These are phyloP conservation scores for Sporothrix euskadiensis DNA, from an alignment of 2,329 filamentous ascomycete genomes.

Conservation along the genomic window DNA sequence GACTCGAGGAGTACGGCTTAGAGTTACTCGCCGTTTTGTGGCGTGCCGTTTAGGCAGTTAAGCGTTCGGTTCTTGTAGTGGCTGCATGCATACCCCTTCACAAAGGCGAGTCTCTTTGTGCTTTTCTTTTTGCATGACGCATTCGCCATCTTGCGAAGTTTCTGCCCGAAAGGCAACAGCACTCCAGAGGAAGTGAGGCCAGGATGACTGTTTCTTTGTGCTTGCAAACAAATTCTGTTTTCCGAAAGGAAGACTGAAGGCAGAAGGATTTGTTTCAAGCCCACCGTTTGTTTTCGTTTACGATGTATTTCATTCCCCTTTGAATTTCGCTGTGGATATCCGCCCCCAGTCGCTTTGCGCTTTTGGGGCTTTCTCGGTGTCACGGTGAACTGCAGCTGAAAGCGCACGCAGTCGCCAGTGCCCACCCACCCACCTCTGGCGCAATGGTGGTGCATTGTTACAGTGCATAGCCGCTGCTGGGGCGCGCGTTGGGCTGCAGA, in stretches of 20 bases:
- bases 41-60: slow-evolving; percentile 15
- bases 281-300: not conserved
- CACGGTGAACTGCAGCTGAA: not conserved
- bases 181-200: not conserved
- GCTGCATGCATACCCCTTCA: not conserved
- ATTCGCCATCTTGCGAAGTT: not conserved
- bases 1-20: no score
- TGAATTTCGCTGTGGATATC: not conserved
- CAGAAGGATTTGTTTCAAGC: not conserved
- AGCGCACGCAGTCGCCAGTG: not conserved
- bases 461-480: slow-evolving; percentile 13
- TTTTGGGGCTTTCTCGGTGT: not conserved
- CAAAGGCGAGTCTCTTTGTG: slow-evolving; percentile 1
- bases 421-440: not conserved
- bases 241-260: not conserved
- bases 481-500: not conserved
- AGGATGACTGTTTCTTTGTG: not conserved
- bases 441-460: not conserved
- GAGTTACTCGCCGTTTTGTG: not conserved
- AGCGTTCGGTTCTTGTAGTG: not conserved
- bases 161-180: not conserved
- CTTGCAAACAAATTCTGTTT: not conserved
- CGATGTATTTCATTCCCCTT: not conserved
- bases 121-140: not conserved
- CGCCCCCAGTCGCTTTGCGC: not conserved